Evolutionary conservation across 1,139 yeast species (phyloP), one percentile per base, ranked within the genome.

Genomic region (Magnusiomyces magnusii): DNA sequence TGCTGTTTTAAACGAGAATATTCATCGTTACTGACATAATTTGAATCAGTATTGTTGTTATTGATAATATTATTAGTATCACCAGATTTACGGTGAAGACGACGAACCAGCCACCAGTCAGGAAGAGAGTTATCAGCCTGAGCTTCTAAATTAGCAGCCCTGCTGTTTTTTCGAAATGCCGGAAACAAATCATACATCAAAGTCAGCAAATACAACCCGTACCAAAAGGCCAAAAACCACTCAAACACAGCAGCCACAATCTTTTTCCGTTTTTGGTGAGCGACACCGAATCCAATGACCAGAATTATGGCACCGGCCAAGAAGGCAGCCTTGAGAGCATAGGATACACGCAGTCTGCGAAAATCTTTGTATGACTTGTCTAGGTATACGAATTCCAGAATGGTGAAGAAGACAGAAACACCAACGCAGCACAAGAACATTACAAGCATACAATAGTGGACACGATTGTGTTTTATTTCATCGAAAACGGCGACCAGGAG

Each of bases 221-320:
- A 91, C 84, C 89, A 86, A 73, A 85, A 92, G 7, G 92, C 85
- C 53, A 91, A 73, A 9, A 83, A 69, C 97, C 98, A 92, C 72
- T 92, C 98, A 70, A 87, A 84, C 19, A 75, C 75, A 0, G 87
- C 75, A 2, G 82, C 88, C 27, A 84, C 78, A 57, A 79, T 74
- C 47, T 77, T 73, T 13, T 74, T 61, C 49, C 75, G 78, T 1
- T 60, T 57, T 10, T 69, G 65, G 79, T 78, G 74, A 58, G 76
- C 73, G 1, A 73, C 79, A 17, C 84, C 93, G 67, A 90, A 92
- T 51, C 82, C 78, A 36, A 86, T 74, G 2, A 95, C 96, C 69
- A 89, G 79, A 0, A 76, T 82, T 28, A 86, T 75, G 1, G 96
- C 96, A n/a, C 79, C 70, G 2, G 77, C 62, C 53, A 87, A 74